These are phyloP conservation scores for Venturia asperata DNA, from an alignment of 2,329 filamentous ascomycete species.

Conservation along the genomic window DNA sequence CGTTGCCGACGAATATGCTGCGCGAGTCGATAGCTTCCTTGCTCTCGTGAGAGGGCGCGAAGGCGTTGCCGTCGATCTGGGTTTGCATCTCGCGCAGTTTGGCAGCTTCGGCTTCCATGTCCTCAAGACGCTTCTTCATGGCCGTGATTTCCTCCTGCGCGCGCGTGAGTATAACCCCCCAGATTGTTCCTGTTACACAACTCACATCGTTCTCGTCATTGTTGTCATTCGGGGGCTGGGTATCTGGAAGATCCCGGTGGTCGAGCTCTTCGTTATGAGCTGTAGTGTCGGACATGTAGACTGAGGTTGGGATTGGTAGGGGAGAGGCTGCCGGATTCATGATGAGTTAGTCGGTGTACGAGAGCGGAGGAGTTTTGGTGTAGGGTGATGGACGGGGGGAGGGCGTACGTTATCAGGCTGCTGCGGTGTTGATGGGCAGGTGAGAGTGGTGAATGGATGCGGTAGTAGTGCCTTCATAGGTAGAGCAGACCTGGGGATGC, in stretches of 20 bases:
- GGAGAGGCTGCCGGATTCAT: not conserved
- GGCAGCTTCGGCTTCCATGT: conserved; percentile 52
- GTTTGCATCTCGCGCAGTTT: conserved; percentile 51
- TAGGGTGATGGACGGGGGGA: not conserved
- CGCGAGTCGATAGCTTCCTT: conserved; percentile 93
- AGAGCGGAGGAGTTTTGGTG: not conserved
- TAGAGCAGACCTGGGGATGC: not conserved
- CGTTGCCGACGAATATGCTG: conserved; percentile 97
- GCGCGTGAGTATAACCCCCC: not conserved
- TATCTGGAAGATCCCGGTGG: conserved; percentile 20
- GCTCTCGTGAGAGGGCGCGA: conserved; percentile 51
- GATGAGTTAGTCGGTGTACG: conserved; percentile 9
- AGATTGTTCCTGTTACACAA: not conserved
- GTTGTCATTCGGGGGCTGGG: not conserved
- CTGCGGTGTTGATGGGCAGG: not conserved
- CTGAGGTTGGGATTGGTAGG: not conserved
- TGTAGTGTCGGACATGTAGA: conserved; percentile 22
- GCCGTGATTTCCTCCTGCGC: conserved; percentile 11
- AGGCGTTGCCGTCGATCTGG: conserved; percentile 68
- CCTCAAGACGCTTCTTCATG: conserved; percentile 48
- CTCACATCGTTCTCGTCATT: conserved; percentile 14
- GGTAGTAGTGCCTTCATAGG: not conserved
- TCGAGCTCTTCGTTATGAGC: conserved; percentile 19
- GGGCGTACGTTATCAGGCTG: not conserved
- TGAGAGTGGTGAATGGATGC: not conserved